These are phyloP conservation scores for Penicillium crystallinum DNA, from an alignment of 495 filamentous ascomycete genomes.

Conservation along the genomic window DNA sequence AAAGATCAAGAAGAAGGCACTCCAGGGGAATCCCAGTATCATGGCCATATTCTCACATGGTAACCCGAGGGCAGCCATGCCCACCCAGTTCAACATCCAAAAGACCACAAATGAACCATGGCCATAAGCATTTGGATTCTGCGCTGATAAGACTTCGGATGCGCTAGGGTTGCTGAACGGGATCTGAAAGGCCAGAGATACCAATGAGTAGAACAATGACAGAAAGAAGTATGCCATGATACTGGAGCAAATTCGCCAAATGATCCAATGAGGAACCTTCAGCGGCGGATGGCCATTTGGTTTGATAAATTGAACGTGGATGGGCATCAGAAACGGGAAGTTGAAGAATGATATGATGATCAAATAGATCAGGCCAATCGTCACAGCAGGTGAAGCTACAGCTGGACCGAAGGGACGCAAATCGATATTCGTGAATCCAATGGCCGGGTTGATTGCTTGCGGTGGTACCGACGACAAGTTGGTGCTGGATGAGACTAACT, in stretches of 20 bases:
- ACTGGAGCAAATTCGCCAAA: conserved; percentile 58
- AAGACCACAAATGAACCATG: conserved; percentile 60
- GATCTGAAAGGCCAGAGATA: conserved; percentile 61
- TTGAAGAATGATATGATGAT: conserved; percentile 72
- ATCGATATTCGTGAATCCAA: conserved; percentile 57
- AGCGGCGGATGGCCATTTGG: conserved; percentile 52
- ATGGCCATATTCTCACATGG: conserved; percentile 71
- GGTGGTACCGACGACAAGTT: conserved; percentile 29
- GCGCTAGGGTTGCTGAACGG: conserved; percentile 49
- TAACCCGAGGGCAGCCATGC: conserved; percentile 63
- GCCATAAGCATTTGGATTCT: conserved; percentile 54
- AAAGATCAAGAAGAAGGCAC: conserved; percentile 66
- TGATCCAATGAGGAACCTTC: conserved; percentile 53
- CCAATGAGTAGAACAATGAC: conserved; percentile 61
- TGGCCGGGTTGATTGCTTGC: conserved; percentile 58
- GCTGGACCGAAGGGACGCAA: conserved; percentile 58
- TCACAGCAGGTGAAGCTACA: conserved; percentile 53
- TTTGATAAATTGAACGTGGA: conserved; percentile 55
- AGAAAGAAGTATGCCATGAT: conserved; percentile 61
- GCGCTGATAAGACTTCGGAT: conserved; percentile 36
- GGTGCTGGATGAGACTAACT: conserved; percentile 32
- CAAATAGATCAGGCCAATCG: conserved; percentile 65
- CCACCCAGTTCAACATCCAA: conserved; percentile 71
- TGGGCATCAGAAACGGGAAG: conserved; percentile 63
- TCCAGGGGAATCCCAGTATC: conserved; percentile 63